Evolutionary conservation across 192 early-diverging fungal genomes (phyloP), one percentile per base, ranked within the genome.

Genomic region (Coemansia sp.): DNA sequence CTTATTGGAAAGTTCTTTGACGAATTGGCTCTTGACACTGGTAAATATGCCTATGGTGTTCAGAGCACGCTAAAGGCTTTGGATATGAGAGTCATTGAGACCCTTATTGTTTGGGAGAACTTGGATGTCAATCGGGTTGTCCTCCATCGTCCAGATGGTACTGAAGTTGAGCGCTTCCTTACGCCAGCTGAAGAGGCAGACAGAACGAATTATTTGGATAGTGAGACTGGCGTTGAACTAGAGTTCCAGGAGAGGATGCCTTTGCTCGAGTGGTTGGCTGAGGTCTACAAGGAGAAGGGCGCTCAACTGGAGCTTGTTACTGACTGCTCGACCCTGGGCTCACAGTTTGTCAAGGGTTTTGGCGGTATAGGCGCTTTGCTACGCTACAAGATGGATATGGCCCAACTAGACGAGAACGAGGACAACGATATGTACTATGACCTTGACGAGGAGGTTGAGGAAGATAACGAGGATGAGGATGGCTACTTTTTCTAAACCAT

Each of bases 261-360:
- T 4, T 68, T 98, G 63, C 74, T 98, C 65, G 96, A 98, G 85
- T 97, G 96, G 96, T 90, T 98, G 68, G 89, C 95, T 40, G 93
- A 96, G 64, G 89, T 94, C 71, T 97, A 98, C 88, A 97, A 96
- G 85, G 89, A 98, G 42, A 96, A 93, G 71, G 96, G 87, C 75
- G 94, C 95, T 38, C 85, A 85, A 37, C 86, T 98, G 13, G 95
- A 97, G 74, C 94, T 94, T 78, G 88, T 98, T 50, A 95, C 96
- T 33, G 94, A 98, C 88, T 81, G 90, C 71, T 96, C 95, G 43
- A 91, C 92, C 67, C 94, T 96, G 84, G 96, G 95, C 42, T 91
- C 93, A 38, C 95, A 97, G 84, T 98, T 96, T 84, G 94, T 95
- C 63, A 92, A 91, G 70, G 95, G 95, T 16, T 97, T 98, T 81